Base-by-base conservation (phyloP, 2,329 filamentous ascomycete genomes). In the Xylaria polymorpha region DNA sequence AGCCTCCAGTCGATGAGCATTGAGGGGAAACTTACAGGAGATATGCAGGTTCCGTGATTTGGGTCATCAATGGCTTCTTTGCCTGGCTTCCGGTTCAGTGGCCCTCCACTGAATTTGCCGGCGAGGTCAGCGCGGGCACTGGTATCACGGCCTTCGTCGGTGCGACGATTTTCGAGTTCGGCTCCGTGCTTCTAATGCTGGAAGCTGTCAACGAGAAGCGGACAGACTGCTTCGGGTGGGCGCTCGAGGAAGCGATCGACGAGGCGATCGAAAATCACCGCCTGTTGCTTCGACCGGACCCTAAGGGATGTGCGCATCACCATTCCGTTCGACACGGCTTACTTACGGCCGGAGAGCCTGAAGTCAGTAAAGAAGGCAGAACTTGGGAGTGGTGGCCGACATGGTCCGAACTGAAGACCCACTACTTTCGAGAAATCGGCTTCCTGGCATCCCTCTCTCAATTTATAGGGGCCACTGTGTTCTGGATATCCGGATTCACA, bases 61-160 rank as follows among this genome's bases (percentile, higher is more conserved):
- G 67, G 67, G 69, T 71, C 43, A 39, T 71, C 60, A 71, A 71
- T n/a, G 67, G 62, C 7, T 67, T 71, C 50, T 69, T 71, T 57
- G 64, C 55, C 39, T 71, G 51, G 58, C 67, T 71, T 37, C 69
- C 69, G 4, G 44, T 41, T 8, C 61, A 66, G 29, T 59, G 50
- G 56, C 69, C 69, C 3, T 56, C 44, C 2, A 66, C 69, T 4
- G 61, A 59, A 29, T 71, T 71, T 35, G 20, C 1, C 14, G 69
- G 69, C 58, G 69, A 69, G 39, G 48, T 39, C 8, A 25, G 37
- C 14, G 5, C 39, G 20, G 69, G 62, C 35, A 56, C 50, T 18
- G 69, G 69, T n/a, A 44, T 71, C 35, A 69, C 69, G 14, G 66
- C 69, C 14, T 66, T 71, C 39, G 25, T 71, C 32, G 69, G 69